Evolutionary conservation across 2,329 filamentous ascomycete genomes (phyloP), one percentile per base, ranked within the genome.

Genomic region (Penicillium glabrum): DNA sequence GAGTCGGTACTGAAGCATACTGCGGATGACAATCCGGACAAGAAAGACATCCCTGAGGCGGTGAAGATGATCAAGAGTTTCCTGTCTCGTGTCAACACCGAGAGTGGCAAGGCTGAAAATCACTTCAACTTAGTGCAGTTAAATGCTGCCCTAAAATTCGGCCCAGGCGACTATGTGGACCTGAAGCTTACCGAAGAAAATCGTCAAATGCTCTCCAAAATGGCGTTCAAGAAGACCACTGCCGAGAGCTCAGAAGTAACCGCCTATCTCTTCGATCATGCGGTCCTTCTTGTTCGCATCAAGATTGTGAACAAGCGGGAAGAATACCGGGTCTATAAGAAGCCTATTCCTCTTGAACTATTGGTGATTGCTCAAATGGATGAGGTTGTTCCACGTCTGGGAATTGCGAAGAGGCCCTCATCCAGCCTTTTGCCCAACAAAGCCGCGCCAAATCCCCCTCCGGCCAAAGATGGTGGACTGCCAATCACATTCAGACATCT

Each of bases 331-430:
- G 95, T 96, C 0, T 98, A 98, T 75, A 86, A 92, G 68, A 91
- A 93, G 79, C 95, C 95, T 1, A 99, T 99, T 64, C 95, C 95
- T 14, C 79, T 99, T 31, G 95, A 99, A 72, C 82, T 99, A 7
- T 82, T 99, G 16, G 88, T 95, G 24, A 98, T 99, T 65, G 88
- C 89, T 52, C 93, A 98, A 72, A 98, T 99, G 93, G 93, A 98
- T 52, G 92, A 97, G 72, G 88, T 98, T 29, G 90, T 96, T 43
- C 93, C 93, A 3, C 87, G 85, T 61, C 76, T 88, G 48, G 92
- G 92, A 24, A 82, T 91, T 46, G 81, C 91, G 33, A 98, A 96
- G 78, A 84, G 95, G 51, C 88, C 93, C 14, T 96, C 93, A 8
- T 95, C 92, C 3, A 93, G 91, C 72, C 80, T 98, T 67, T 85